Conservation (phyloP, 495 filamentous ascomycete genomes). For the Parathielavia appendiculata region DNA sequence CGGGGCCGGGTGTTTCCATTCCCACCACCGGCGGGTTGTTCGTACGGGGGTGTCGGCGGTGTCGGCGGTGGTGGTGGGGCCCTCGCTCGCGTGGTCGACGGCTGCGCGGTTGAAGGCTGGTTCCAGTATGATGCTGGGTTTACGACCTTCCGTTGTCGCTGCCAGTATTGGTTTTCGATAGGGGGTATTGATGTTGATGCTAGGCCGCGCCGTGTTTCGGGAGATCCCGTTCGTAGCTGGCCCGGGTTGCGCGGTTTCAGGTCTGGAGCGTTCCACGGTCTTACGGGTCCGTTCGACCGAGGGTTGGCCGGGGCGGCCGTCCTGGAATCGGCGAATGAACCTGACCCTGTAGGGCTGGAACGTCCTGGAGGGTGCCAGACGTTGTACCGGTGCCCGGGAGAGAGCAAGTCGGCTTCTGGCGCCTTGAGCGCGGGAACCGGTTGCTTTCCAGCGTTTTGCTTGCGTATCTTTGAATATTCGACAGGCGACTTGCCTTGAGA, state of each 20-base stretch:
- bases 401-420: conserved; percentile 24
- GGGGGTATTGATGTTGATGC: neutral
- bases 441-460: neutral
- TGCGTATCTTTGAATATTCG: conserved; percentile 40
- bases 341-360: conserved; percentile 28
- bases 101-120: neutral
- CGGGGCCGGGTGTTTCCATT: neutral
- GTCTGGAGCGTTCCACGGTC: conserved; percentile 14
- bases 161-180: conserved; percentile 17
- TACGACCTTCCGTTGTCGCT: conserved; percentile 13
- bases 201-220: conserved; percentile 17
- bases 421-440: neutral
- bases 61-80: neutral
- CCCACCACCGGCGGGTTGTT: neutral
- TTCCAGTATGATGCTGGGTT: conserved; percentile 23
- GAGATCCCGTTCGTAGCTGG: conserved; percentile 27
- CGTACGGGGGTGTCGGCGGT: conserved; percentile 4
- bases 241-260: conserved; percentile 28
- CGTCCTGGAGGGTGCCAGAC: conserved; percentile 31
- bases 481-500: conserved; percentile 39
- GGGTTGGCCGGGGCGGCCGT: neutral
- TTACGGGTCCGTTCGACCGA: conserved; percentile 6
- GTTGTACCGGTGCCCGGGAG: conserved; percentile 32
- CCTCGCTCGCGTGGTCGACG: neutral
- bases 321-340: neutral